Conservation (phyloP, 164 flowering plant genomes). For the Vitis riparia region DNA sequence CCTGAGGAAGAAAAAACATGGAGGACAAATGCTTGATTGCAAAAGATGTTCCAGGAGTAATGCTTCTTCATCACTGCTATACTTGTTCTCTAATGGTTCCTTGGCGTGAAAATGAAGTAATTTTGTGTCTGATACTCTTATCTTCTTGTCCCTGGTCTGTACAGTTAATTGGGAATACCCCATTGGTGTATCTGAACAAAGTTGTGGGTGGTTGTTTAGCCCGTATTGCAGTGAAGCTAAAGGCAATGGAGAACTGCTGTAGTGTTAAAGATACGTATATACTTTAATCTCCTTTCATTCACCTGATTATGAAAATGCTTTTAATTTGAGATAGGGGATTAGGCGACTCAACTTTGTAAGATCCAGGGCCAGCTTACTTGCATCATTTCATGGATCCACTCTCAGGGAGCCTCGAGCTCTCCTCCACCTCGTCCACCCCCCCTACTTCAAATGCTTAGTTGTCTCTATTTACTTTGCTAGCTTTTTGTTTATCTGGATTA, state of each 20-base stretch:
- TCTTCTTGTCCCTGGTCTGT: background rate
- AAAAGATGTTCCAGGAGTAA: slow-evolving; percentile 74
- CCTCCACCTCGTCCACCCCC: too few relatives aligned
- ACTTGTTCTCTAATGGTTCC: background rate
- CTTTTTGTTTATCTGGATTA: too few relatives aligned
- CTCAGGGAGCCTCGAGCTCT: too few relatives aligned
- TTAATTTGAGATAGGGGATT: too few relatives aligned
- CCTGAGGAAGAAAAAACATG: too few relatives aligned
- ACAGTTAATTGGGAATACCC: slow-evolving; percentile 83
- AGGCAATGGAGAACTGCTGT: slow-evolving; percentile 86
- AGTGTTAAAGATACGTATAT: slow-evolving; percentile 84
- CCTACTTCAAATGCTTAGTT: too few relatives aligned
- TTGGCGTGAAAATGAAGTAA: background rate
- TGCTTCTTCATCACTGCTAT: background rate
- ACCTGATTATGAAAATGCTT: too few relatives aligned
- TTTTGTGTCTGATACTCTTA: background rate
- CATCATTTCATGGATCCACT: too few relatives aligned
- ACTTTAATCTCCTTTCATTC: too few relatives aligned
- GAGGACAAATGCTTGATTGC: slow-evolving; percentile 49
- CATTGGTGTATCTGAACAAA: slow-evolving; percentile 80
- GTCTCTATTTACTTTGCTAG: too few relatives aligned
- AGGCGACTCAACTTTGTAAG: too few relatives aligned
- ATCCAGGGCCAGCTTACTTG: too few relatives aligned
- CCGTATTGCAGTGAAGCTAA: slow-evolving; percentile 73
- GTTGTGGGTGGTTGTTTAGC: slow-evolving; percentile 79